These are phyloP conservation scores for Blepharisma japonicum DNA, from an alignment of 73 alveolate genomes.

Conservation along the genomic window DNA sequence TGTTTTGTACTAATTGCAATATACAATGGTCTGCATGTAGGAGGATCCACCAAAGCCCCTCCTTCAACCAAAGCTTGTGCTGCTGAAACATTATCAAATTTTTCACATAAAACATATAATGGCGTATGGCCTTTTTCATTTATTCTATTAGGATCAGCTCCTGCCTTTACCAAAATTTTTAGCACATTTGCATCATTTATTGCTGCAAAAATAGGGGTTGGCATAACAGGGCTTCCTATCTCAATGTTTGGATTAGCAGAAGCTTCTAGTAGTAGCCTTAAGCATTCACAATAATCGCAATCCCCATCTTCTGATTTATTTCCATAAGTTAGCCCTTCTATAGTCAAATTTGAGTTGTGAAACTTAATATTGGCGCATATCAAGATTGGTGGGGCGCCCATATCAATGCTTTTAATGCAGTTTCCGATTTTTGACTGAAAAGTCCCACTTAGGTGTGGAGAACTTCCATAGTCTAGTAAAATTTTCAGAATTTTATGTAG, in stretches of 20 bases:
- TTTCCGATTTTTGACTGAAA: not conserved
- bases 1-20: slow-evolving; percentile 9
- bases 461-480: not conserved
- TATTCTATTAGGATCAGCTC: not conserved
- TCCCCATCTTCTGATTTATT: not conserved
- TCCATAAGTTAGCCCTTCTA: not conserved
- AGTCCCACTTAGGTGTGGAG: not conserved
- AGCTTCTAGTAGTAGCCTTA: not conserved
- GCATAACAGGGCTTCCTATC: not conserved
- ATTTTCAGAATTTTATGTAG: not conserved
- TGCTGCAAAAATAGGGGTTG: not conserved
- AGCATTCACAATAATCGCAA: not conserved
- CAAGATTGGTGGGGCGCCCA: slow-evolving; percentile 7
- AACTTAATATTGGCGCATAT: not conserved
- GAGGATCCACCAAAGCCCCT: slow-evolving; percentile 25
- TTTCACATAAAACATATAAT: not conserved
- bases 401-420: not conserved
- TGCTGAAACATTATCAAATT: not conserved
- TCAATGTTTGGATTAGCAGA: not conserved
- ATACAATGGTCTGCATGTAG: not conserved
- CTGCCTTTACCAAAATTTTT: not conserved
- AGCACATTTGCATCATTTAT: not conserved
- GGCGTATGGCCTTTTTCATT: not conserved
- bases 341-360: slow-evolving; percentile 3
- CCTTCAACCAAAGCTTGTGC: not conserved